phyloP scores from a whole-genome alignment of 441 rosid species.

The Euphorbia schlechtendalii region DNA sequence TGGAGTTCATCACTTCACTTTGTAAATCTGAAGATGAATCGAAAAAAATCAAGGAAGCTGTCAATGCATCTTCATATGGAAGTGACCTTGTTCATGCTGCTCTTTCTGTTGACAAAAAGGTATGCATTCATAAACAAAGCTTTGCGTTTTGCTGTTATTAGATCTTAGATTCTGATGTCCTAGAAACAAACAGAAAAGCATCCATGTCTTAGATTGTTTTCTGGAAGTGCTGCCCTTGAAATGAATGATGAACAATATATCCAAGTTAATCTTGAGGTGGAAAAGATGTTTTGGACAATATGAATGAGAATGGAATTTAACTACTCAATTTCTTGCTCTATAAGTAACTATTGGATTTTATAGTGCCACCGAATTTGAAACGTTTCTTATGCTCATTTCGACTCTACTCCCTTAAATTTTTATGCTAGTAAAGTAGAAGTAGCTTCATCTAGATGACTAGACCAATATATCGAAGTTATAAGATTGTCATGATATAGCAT shows the following conservation, averaged over 20 bases:
- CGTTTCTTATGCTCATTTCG: not conserved
- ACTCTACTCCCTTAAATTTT: not conserved
- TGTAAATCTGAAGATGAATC: constrained; percentile 66
- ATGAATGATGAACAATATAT: not conserved
- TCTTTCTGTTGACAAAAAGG: constrained; percentile 78
- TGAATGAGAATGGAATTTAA: not conserved
- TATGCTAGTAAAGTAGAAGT: not conserved
- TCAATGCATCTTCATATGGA: constrained; percentile 65
- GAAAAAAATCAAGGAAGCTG: constrained; percentile 65
- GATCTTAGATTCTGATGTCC: not conserved
- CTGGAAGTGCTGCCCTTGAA: not conserved
- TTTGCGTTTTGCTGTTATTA: not conserved
- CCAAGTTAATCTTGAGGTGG: not conserved
- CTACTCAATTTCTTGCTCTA: not conserved
- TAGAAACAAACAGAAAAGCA: not conserved
- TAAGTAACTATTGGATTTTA: not conserved
- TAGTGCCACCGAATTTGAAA: constrained; percentile 1
- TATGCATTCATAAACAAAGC: constrained; percentile 15
- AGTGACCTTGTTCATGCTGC: constrained; percentile 83
- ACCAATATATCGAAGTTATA: not conserved
- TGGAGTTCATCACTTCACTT: constrained; percentile 74
- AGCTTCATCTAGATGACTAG: not conserved
- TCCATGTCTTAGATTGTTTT: not conserved
- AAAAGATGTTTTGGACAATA: not conserved
- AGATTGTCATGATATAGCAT: not conserved